Conservation (phyloP, 192 early-diverging fungal genomes). For the Podila minutissima region DNA sequence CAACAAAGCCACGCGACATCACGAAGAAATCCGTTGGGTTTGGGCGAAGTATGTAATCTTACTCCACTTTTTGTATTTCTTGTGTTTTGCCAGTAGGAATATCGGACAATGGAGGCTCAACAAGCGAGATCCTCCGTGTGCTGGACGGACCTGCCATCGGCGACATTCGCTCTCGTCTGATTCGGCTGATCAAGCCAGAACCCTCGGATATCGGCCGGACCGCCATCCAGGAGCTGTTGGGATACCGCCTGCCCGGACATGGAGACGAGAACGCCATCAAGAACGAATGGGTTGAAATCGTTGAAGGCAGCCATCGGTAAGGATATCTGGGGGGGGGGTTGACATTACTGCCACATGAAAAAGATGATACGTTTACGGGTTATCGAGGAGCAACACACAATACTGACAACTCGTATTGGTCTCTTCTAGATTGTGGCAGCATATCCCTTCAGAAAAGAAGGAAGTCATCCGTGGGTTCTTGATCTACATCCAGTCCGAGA, state of each 20-base stretch:
- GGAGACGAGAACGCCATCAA: slow-evolving; percentile 67
- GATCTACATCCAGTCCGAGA: slow-evolving; percentile 72
- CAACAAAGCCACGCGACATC: too few relatives aligned
- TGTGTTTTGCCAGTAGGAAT: slow-evolving; percentile 61
- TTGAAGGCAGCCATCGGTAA: slow-evolving; percentile 78
- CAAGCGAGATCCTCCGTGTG: slow-evolving; percentile 75
- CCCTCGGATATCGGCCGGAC: slow-evolving; percentile 61
- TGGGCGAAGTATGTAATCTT: too few relatives aligned
- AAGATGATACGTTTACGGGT: not conserved
- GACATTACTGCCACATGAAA: not conserved
- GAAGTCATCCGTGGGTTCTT: slow-evolving; percentile 80
- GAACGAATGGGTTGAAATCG: slow-evolving; percentile 76
- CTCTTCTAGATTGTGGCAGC: slow-evolving; percentile 56
- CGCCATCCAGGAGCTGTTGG: slow-evolving; percentile 75
- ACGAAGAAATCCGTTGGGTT: too few relatives aligned
- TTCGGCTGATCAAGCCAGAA: slow-evolving; percentile 71
- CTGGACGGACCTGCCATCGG: slow-evolving; percentile 82
- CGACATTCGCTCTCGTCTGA: slow-evolving; percentile 72
- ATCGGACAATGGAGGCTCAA: slow-evolving; percentile 76
- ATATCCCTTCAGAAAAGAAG: slow-evolving; percentile 64
- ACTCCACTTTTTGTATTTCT: not conserved
- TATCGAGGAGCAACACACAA: not conserved
- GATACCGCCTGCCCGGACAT: slow-evolving; percentile 71
- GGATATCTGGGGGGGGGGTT: slow-evolving; percentile 16
- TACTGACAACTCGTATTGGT: not conserved